Evolutionary conservation across 495 filamentous ascomycete genomes (phyloP).

Genomic region (Copromyces sp.): DNA sequence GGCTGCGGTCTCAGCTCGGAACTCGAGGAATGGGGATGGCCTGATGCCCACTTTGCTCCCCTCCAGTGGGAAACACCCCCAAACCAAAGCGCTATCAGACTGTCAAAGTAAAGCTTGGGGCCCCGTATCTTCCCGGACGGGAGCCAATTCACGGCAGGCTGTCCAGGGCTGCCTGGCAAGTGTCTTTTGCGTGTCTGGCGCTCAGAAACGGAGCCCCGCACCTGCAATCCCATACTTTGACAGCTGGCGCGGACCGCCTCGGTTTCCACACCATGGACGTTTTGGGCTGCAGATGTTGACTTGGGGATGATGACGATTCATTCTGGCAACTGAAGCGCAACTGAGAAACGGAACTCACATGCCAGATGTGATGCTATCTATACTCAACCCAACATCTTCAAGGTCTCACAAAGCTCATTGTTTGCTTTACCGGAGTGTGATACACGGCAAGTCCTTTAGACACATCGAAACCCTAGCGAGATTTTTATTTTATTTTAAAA

Average conservation of each 20-base stretch:
- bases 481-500: not conserved
- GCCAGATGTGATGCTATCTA: not conserved
- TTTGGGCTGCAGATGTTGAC: not conserved
- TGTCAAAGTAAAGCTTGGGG: conserved; percentile 2
- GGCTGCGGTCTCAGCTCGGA: conserved; percentile 13
- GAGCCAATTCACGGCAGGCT: not conserved
- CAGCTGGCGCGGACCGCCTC: not conserved
- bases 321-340: not conserved
- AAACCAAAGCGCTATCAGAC: not conserved
- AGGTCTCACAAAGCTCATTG: not conserved
- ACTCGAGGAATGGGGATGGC: conserved; percentile 15
- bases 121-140: conserved; percentile 7
- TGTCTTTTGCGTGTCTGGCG: not conserved
- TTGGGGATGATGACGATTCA: conserved; percentile 1
- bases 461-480: not conserved
- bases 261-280: not conserved
- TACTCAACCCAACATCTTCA: not conserved
- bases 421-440: not conserved
- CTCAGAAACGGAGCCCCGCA: conserved; percentile 2
- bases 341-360: not conserved
- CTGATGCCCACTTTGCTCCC: conserved; percentile 12
- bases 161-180: not conserved
- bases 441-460: not conserved
- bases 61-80: not conserved
- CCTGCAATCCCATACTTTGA: not conserved